phyloP scores from a whole-genome alignment of 2,329 filamentous ascomycete species.

The Domatiomyces catenatus region DNA sequence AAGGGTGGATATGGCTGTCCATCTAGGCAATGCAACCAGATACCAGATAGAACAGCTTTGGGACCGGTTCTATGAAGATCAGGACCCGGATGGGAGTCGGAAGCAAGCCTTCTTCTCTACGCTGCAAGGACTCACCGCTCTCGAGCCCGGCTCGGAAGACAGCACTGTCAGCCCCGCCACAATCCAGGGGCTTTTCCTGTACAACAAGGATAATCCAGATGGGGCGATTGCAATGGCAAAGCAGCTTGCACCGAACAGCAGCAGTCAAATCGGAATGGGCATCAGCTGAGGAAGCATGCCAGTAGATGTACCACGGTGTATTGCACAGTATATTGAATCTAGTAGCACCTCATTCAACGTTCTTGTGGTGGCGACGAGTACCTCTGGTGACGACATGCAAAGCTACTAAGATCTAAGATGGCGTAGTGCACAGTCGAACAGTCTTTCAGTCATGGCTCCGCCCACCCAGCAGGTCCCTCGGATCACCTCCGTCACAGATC shows the following conservation, averaged over 20 bases:
- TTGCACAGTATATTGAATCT: no score
- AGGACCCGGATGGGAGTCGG: conserved; percentile 49
- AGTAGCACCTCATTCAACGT: no score
- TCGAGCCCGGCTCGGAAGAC: not conserved
- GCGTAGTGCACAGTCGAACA: no score
- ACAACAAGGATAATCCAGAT: conserved; percentile 81
- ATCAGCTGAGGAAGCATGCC: not conserved
- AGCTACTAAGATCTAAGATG: no score
- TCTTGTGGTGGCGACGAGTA: no score
- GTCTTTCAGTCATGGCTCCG: not conserved
- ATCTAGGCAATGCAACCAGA: conserved; percentile 72
- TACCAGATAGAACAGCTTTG: conserved; percentile 79
- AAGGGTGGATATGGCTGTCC: conserved; percentile 81
- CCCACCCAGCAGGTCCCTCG: conserved; percentile 1
- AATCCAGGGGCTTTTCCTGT: conserved; percentile 84
- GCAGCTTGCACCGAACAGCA: conserved; percentile 8
- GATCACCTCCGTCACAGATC: conserved; percentile 8
- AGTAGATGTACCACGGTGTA: no score
- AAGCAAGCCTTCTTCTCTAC: conserved; percentile 55
- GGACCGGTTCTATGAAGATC: conserved; percentile 84
- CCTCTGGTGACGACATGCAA: no score
- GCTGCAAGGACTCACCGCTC: conserved; percentile 31
- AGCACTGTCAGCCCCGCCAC: conserved; percentile 39
- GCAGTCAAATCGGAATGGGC: not conserved
- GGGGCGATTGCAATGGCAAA: conserved; percentile 68